Evolutionary conservation across 2,329 filamentous ascomycete genomes (phyloP), one percentile per base, ranked within the genome.

Genomic region (Paramyrothecium sp.): DNA sequence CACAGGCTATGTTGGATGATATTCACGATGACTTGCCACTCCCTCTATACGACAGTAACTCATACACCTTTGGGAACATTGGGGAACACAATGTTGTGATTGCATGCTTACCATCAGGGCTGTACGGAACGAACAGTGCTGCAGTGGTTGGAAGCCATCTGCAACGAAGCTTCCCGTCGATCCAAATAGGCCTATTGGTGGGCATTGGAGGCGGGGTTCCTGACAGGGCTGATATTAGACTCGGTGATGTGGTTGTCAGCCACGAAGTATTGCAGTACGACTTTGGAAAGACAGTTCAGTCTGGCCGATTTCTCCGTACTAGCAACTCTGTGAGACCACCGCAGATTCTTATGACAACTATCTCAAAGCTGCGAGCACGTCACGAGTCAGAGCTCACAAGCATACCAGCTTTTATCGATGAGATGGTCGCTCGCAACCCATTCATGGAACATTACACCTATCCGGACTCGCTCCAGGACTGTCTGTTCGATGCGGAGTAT

Each of bases 231-330:
- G 47, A 60, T 17, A 55, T 63, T 5, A 51, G 63, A 0, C 61
- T 66, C 0, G 64, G 64, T 0, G 62, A 64, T 12, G 60, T 66
- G 0, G 63, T 63, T 1, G 61, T 65, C 0, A 56, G 58, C 12
- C 51, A 54, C 0, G 60, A 59, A 1, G 59, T 64, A 0, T 55
- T 66, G 2, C 61, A 65, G 12, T 62, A 60, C 20, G 63, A 65
- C 12, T 33, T 55, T 2, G 59, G 59, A 3, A 63, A n/a, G n/a
- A n/a, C n/a, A n/a, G n/a, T n/a, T n/a, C n/a, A n/a, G n/a, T n/a
- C n/a, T n/a, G n/a, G n/a, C n/a, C n/a, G n/a, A n/a, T n/a, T n/a
- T n/a, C n/a, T n/a, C n/a, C n/a, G n/a, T n/a, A n/a, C n/a, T n/a
- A n/a, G n/a, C n/a, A n/a, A n/a, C n/a, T n/a, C n/a, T n/a, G n/a